Base-by-base conservation (phyloP, 2,329 filamentous ascomycete species). In the Aspergillus clavatus region DNA sequence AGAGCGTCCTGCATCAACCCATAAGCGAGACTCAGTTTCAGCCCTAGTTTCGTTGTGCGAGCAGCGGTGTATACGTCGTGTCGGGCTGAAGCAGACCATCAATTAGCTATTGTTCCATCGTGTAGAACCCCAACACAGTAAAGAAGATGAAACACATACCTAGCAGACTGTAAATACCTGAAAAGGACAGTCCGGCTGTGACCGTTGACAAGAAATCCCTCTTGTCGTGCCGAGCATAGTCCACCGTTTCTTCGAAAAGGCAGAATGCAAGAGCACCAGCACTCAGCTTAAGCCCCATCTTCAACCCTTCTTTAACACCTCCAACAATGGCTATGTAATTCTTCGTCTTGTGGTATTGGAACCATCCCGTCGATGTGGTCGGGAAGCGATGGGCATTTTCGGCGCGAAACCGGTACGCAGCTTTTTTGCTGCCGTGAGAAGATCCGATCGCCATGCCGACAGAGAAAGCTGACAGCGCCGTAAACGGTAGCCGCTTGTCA, bases 311-410 rank as follows among this genome's bases (percentile, higher is more conserved):
- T 42, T 81, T 81, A 14, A 94, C 72, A 0, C 86, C 91, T 5
- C 86, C 87, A 18, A 86, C 78, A 58, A 87, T 83, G 41, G 86
- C 79, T 59, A 89, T 82, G 72, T 98, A 97, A 69, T 95, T 97
- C 70, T 97, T 97, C 64, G 83, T 88, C 71, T 96, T 96, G 74
- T 97, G 91, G 69, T 98, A 98, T n/a, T 97, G 80, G 65, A 91
- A 98, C 93, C 93, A 98, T 14, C 89, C 91, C 2, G 83, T 81
- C 21, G 87, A 83, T 1, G 84, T 84, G 3, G 81, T 83, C 16
- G 93, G 93, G 51, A 96, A 82, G 54, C 91, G 87, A 74, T 98
- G 93, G 1, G 93, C 89, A 63, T 98, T 95, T 70, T 98, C 93
- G 48, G 93, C 93, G 44, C 91, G 85, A 72, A 96, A 98, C 29